Percentiles rank a stretch among this genome's conserved stretches.
Conservation (phyloP, 2,329 filamentous ascomycete genomes). For the Botrytis fabae region DNA sequence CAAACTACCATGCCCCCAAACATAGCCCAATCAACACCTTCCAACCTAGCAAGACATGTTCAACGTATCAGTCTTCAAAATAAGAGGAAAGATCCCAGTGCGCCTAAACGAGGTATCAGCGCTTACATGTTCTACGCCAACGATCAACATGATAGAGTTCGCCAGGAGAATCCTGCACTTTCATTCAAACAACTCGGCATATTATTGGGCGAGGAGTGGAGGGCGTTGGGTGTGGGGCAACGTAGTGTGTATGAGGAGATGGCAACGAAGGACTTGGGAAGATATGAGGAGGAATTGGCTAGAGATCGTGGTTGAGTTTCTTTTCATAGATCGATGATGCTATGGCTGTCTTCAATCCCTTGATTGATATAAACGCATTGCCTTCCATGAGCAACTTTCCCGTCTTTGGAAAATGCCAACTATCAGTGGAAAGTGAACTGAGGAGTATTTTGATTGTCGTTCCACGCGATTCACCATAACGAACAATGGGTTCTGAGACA, state of each 20-base stretch:
- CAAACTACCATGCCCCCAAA: neutral
- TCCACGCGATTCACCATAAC: neutral
- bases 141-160: neutral
- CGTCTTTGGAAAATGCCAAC: neutral
- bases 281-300: neutral
- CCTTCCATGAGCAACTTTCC: neutral
- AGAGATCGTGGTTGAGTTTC: neutral
- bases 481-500: neutral
- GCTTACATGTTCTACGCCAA: neutral
- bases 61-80: neutral
- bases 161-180: neutral
- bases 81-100: neutral
- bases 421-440: neutral
- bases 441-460: neutral
- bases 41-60: neutral
- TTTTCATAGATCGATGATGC: neutral
- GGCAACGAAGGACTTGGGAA: neutral
- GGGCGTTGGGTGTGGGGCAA: neutral
- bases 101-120: neutral
- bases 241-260: neutral
- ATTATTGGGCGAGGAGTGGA: neutral
- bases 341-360: too few species aligned
- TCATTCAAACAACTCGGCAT: neutral
- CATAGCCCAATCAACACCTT: neutral
- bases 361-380: neutral